A percentile compares a stretch with the other conserved stretches of the same genome.
phyloP scores from a whole-genome alignment of 2,329 filamentous ascomycete genomes.

The Alternaria alternata region DNA sequence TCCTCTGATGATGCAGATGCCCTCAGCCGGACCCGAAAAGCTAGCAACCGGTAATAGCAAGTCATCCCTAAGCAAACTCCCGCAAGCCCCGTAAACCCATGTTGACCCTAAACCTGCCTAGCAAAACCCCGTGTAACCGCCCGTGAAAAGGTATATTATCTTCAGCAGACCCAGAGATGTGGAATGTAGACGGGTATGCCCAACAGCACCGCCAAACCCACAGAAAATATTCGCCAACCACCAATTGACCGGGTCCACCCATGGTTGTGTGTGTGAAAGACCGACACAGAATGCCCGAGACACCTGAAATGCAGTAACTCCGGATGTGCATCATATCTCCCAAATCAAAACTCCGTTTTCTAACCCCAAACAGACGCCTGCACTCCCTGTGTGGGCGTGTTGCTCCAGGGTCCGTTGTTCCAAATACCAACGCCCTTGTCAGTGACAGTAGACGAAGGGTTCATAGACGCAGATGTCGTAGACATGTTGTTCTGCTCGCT shows the following conservation, averaged over 20 bases:
- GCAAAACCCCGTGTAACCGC: slow-evolving; percentile 43
- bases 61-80: slow-evolving; percentile 36
- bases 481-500: slow-evolving; percentile 60
- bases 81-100: slow-evolving; percentile 31
- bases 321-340: slow-evolving; percentile 51
- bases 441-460: slow-evolving; percentile 58
- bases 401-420: slow-evolving; percentile 87
- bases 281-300: slow-evolving; percentile 51
- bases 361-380: slow-evolving; percentile 96
- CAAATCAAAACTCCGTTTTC: slow-evolving; percentile 43
- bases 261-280: slow-evolving; percentile 40
- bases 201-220: slow-evolving; percentile 41
- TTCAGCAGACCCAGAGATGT: slow-evolving; percentile 40
- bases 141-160: slow-evolving; percentile 42
- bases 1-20: slow-evolving; percentile 24
- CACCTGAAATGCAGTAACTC: slow-evolving; percentile 56
- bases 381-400: slow-evolving; percentile 72
- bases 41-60: slow-evolving; percentile 25
- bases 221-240: slow-evolving; percentile 46
- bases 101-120: slow-evolving; percentile 35
- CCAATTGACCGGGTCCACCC: slow-evolving; percentile 35
- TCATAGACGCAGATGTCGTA: slow-evolving; percentile 64
- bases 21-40: slow-evolving; percentile 26
- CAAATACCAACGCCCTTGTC: slow-evolving; percentile 64
- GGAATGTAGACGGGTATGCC: slow-evolving; percentile 44